These are phyloP conservation scores for Paraphaeosphaeria sporulosa DNA, from an alignment of 2,329 filamentous ascomycete genomes.

Conservation along the genomic window DNA sequence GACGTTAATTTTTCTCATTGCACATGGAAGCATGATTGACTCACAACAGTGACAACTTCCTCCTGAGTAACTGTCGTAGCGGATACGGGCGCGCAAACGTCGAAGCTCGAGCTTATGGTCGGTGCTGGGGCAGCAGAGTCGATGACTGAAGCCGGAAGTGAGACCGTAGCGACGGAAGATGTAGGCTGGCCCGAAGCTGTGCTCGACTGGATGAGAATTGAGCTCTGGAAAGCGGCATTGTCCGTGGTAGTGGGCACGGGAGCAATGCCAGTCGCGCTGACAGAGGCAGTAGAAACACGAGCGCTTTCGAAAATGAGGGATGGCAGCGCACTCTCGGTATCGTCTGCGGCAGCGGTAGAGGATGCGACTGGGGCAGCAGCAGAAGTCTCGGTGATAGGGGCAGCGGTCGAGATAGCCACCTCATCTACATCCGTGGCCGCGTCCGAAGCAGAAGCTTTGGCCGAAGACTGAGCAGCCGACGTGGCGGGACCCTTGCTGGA, in stretches of 20 bases:
- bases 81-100: not conserved
- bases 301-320: conserved; percentile 29
- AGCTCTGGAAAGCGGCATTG: conserved; percentile 5
- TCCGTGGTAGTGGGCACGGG: not conserved
- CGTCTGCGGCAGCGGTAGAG: conserved; percentile 11
- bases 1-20: not conserved
- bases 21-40: not conserved
- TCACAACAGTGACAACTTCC: conserved; percentile 8
- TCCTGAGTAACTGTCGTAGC: conserved; percentile 4
- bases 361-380: conserved; percentile 10
- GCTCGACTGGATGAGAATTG: conserved; percentile 8
- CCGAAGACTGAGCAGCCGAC: conserved; percentile 14
- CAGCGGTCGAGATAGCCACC: conserved; percentile 12
- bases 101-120: conserved; percentile 8
- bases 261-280: not conserved
- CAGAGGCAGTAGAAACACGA: conserved; percentile 27
- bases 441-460: not conserved
- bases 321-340: conserved; percentile 17
- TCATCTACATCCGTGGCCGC: conserved; percentile 1
- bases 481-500: conserved; percentile 16
- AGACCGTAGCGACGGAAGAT: not conserved
- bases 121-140: not conserved
- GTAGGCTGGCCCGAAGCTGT: conserved; percentile 12
- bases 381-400: conserved; percentile 11
- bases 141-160: conserved; percentile 3